Evolutionary conservation across 148 eudicot genomes (phyloP).

Genomic region (Camellia japonica): DNA sequence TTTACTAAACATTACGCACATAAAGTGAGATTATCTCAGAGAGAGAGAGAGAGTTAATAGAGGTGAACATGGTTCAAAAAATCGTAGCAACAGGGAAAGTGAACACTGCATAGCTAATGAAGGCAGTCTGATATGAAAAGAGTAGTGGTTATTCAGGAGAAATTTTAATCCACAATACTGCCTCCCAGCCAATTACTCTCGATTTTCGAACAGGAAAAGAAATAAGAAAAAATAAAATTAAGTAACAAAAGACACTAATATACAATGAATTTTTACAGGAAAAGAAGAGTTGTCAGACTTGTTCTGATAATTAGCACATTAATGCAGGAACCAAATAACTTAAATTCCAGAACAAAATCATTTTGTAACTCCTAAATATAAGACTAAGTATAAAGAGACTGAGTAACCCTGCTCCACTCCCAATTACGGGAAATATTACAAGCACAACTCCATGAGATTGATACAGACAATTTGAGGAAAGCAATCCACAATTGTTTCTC

Average conservation of each 20-base stretch:
- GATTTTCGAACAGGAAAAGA: neutral
- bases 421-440: neutral
- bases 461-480: neutral
- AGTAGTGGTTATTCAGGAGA: neutral
- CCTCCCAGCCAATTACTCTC: neutral
- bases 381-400: neutral
- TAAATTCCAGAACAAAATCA: neutral
- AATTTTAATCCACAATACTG: neutral
- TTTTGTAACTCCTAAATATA: neutral
- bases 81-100: neutral
- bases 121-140: neutral
- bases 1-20: neutral
- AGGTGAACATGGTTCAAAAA: neutral
- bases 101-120: neutral
- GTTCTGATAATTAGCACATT: neutral
- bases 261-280: neutral
- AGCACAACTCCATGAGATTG: neutral
- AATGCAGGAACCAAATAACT: neutral
- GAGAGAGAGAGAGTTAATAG: neutral
- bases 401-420: neutral
- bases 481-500: neutral
- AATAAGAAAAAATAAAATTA: neutral
- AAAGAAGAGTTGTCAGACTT: neutral
- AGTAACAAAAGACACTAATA: neutral
- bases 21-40: neutral